These are phyloP conservation scores for Lasiodiplodia hormozganensis DNA, from an alignment of 2,329 filamentous ascomycete genomes.

Conservation along the genomic window DNA sequence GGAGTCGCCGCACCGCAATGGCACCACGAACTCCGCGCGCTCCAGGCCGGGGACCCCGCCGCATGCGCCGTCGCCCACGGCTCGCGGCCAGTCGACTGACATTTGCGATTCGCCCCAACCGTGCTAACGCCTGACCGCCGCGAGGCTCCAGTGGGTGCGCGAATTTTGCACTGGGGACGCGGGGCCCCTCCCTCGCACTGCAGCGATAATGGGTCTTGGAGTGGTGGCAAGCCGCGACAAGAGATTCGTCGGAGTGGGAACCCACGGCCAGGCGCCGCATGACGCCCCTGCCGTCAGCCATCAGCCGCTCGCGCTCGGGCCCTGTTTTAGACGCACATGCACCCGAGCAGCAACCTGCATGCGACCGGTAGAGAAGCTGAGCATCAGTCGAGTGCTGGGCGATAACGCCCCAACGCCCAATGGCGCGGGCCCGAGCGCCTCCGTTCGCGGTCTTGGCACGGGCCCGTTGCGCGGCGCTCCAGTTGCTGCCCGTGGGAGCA, in stretches of 20 bases:
- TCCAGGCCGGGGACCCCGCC: neutral
- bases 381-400: constrained; percentile 4
- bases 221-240: neutral
- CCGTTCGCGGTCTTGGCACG: constrained; percentile 16
- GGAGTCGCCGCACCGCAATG: neutral
- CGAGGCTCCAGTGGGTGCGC: neutral
- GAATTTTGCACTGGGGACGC: constrained; percentile 12
- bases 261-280: neutral
- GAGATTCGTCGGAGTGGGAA: neutral
- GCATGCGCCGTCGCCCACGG: neutral
- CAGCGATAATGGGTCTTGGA: neutral
- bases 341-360: neutral
- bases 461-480: constrained; percentile 1
- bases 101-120: neutral
- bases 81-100: neutral
- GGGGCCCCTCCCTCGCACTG: neutral
- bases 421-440: neutral
- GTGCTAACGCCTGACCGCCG: constrained; percentile 14
- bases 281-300: constrained; percentile 9
- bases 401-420: constrained; percentile 14
- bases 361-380: constrained; percentile 4
- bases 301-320: neutral
- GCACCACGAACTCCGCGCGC: constrained; percentile 1
- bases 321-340: neutral
- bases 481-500: neutral